These are phyloP conservation scores for Dactylellina cionopaga DNA, from an alignment of 2,329 filamentous ascomycete genomes.

Conservation along the genomic window DNA sequence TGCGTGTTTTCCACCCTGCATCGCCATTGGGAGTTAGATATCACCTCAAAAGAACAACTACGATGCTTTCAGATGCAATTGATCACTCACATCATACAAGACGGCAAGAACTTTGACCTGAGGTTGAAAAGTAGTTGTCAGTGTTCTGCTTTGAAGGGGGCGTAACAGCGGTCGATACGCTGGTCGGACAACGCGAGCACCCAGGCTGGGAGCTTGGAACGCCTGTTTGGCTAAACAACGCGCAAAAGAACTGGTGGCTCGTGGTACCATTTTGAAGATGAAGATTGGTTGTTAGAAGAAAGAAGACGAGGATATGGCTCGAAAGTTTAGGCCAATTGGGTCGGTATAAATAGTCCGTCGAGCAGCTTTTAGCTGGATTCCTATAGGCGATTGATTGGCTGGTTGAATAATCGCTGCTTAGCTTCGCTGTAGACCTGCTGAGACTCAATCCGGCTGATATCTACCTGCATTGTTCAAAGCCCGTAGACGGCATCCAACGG, in stretches of 20 bases:
- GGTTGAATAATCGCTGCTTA: no score
- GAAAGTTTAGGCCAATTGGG: background rate
- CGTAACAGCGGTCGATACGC: slow-evolving; percentile 30
- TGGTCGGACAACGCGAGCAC: slow-evolving; percentile 35
- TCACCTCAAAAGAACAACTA: background rate
- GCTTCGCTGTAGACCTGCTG: background rate
- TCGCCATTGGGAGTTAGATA: slow-evolving; percentile 15
- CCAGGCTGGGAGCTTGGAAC: slow-evolving; percentile 32
- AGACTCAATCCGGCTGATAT: slow-evolving; percentile 42
- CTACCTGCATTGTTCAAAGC: slow-evolving; percentile 32
- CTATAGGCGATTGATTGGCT: slow-evolving; percentile 8
- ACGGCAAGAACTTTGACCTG: slow-evolving; percentile 58
- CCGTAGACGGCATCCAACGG: slow-evolving; percentile 41
- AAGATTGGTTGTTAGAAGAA: slow-evolving; percentile 9
- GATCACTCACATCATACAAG: slow-evolving; percentile 57
- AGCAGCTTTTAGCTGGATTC: background rate
- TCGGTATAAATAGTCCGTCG: slow-evolving; percentile 24
- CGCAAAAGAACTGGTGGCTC: slow-evolving; percentile 34
- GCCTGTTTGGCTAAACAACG: slow-evolving; percentile 50
- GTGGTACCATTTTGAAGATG: slow-evolving; percentile 44
- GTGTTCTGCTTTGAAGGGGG: slow-evolving; percentile 49
- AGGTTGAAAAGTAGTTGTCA: slow-evolving; percentile 57
- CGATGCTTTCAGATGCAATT: background rate
- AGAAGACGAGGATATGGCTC: slow-evolving; percentile 7
- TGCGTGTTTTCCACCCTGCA: slow-evolving; percentile 57